Conservation (phyloP, 345 rosid species). For the Pistacia atlantica region DNA sequence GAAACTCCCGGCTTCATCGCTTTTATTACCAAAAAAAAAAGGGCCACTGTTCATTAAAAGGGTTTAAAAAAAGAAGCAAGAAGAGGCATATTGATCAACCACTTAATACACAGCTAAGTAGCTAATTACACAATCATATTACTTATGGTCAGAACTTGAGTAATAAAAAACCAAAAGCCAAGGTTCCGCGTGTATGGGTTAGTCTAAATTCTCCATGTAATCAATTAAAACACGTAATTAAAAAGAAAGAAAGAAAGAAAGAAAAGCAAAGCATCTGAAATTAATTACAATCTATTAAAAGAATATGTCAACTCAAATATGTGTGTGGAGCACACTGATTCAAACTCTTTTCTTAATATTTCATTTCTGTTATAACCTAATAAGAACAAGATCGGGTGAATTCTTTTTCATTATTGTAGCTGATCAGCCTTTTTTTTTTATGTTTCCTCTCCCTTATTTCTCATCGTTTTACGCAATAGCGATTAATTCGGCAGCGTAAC, state of each 20-base stretch:
- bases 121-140: background rate
- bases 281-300: too few relatives aligned
- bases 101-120: background rate
- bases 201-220: background rate
- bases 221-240: background rate
- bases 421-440: background rate
- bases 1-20: slow-evolving; percentile 69
- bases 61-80: background rate
- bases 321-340: background rate
- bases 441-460: background rate
- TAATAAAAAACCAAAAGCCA: background rate
- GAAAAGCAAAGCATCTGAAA: background rate
- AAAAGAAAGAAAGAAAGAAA: background rate
- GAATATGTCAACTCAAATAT: background rate
- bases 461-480: background rate
- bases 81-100: background rate
- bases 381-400: background rate
- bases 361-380: background rate
- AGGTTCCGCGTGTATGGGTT: background rate
- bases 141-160: background rate
- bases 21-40: slow-evolving; percentile 11
- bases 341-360: background rate
- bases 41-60: background rate
- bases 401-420: too few relatives aligned
- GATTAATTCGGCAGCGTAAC: background rate